Conservation (phyloP, 495 filamentous ascomycete genomes). For the Penicillium tannophilum region DNA sequence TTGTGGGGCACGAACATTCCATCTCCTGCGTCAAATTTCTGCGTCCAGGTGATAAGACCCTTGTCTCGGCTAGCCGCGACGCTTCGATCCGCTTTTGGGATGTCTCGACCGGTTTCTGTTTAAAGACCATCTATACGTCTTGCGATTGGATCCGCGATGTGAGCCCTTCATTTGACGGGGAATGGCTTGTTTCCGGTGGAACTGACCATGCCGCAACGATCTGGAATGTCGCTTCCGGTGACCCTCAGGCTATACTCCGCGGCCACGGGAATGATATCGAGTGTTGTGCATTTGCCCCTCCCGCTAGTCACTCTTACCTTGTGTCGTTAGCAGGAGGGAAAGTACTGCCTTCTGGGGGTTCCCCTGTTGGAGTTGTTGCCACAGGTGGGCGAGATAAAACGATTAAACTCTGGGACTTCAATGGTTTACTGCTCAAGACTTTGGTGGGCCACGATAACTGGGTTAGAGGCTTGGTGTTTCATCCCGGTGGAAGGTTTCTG, state of each 20-base stretch:
- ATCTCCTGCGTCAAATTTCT: conserved; percentile 88
- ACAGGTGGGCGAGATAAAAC: conserved; percentile 88
- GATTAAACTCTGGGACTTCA: conserved; percentile 82
- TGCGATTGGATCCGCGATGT: conserved; percentile 81
- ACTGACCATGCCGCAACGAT: conserved; percentile 76
- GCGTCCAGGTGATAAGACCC: conserved; percentile 72
- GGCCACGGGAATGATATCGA: conserved; percentile 87
- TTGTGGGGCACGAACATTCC: conserved; percentile 89
- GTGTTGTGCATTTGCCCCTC: conserved; percentile 84
- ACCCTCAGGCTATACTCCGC: conserved; percentile 72
- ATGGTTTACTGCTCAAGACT: conserved; percentile 82
- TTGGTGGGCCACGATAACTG: conserved; percentile 94
- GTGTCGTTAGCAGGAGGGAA: conserved; percentile 69
- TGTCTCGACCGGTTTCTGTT: conserved; percentile 11
- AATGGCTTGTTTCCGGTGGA: conserved; percentile 77
- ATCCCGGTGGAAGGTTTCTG: conserved; percentile 89
- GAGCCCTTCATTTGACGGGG: conserved; percentile 77
- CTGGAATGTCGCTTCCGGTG: conserved; percentile 70
- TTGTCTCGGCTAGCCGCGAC: conserved; percentile 68
- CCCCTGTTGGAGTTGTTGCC: conserved; percentile 80
- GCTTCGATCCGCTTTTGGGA: conserved; percentile 17
- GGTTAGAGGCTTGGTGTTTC: conserved; percentile 82
- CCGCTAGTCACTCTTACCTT: conserved; percentile 70
- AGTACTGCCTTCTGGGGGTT: conserved; percentile 68
- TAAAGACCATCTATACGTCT: conserved; percentile 5